These are phyloP conservation scores for Evansstolkia leycettana DNA, from an alignment of 495 filamentous ascomycete genomes.

Conservation along the genomic window DNA sequence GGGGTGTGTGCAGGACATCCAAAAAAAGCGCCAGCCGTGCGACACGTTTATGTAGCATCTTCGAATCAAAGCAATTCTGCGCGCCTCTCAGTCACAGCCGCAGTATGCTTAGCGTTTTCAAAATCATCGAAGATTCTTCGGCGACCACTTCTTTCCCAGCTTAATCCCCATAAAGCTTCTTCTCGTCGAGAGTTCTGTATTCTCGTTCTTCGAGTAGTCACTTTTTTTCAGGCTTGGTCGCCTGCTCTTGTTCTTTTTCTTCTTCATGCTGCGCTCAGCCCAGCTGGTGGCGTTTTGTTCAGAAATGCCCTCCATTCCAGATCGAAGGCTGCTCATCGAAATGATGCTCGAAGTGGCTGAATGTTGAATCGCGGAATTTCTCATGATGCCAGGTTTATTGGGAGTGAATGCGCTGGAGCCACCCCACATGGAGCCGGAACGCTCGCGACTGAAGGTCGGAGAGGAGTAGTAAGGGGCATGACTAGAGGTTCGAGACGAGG, in stretches of 20 bases:
- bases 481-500: conserved; percentile 13
- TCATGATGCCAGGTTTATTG: conserved; percentile 14
- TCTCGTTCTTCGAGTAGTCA: conserved; percentile 5
- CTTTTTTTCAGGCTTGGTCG: conserved; percentile 10
- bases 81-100: too few species aligned
- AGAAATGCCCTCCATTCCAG: conserved; percentile 47
- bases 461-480: conserved; percentile 8
- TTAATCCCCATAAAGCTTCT: conserved; percentile 28
- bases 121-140: too few species aligned
- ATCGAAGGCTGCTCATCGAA: conserved; percentile 47
- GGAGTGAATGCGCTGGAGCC: conserved; percentile 16
- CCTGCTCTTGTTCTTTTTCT: conserved; percentile 7
- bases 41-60: too few species aligned
- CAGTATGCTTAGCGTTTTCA: too few species aligned
- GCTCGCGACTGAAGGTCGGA: conserved; percentile 11
- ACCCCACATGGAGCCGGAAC: conserved; percentile 13
- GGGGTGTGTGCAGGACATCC: too few species aligned
- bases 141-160: conserved; percentile 13
- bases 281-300: conserved; percentile 2
- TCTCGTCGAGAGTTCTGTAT: conserved; percentile 7
- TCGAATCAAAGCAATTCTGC: too few species aligned
- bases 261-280: conserved; percentile 2
- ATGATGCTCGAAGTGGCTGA: conserved; percentile 61
- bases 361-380: conserved; percentile 18
- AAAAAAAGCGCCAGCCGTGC: too few species aligned